Conservation (phyloP, 108 stramenopile genomes). For the Skeletonema tropicum region DNA sequence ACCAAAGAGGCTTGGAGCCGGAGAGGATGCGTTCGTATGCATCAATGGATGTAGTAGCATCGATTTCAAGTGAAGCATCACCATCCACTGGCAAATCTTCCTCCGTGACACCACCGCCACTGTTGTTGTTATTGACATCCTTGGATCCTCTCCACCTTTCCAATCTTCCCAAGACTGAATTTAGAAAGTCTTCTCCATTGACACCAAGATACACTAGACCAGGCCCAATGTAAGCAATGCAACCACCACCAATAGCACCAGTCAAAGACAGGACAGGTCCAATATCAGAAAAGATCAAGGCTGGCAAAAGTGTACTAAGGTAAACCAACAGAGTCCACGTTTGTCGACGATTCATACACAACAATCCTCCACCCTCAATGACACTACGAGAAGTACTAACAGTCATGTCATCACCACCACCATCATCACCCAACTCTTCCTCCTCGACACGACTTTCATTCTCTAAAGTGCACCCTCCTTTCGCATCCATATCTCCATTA, state of each 20-base stretch:
- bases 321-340: constrained; percentile 67
- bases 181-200: constrained; percentile 71
- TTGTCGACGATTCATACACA: constrained; percentile 54
- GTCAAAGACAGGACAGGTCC: constrained; percentile 83
- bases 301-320: constrained; percentile 66
- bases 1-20: constrained; percentile 49
- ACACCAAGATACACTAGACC: constrained; percentile 82
- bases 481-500: constrained; percentile 76
- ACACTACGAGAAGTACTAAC: constrained; percentile 9
- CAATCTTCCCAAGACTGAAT: constrained; percentile 18
- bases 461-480: constrained; percentile 21
- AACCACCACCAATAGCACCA: constrained; percentile 75
- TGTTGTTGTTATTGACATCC: background rate
- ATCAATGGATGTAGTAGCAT: constrained; percentile 3
- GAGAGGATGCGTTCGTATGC: constrained; percentile 26
- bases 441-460: constrained; percentile 33
- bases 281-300: constrained; percentile 73
- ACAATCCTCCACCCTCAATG: constrained; percentile 42
- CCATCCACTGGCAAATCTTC: constrained; percentile 74
- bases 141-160: constrained; percentile 25
- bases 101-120: constrained; percentile 10
- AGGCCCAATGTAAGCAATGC: constrained; percentile 74
- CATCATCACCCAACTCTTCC: constrained; percentile 27
- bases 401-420: constrained; percentile 3
- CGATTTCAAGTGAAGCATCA: constrained; percentile 59